Evolutionary conservation across 306 rosid genomes (phyloP).

Genomic region (Prunus mongolica): DNA sequence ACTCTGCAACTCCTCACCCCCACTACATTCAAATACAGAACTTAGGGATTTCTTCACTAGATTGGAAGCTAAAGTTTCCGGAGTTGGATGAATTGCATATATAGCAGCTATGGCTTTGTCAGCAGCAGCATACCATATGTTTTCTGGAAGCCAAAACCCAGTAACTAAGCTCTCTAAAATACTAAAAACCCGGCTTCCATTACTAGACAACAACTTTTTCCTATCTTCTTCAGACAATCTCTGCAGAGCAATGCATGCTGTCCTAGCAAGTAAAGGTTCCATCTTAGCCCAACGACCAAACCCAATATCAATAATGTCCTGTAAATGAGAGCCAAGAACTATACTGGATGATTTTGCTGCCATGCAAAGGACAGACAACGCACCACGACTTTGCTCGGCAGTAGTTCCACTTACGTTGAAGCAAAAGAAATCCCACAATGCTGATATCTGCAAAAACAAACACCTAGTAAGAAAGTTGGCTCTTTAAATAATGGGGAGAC

Average conservation of each 20-base stretch:
- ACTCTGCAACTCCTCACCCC: constrained; percentile 49
- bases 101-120: constrained; percentile 85
- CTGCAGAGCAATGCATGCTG: constrained; percentile 81
- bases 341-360: constrained; percentile 73
- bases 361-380: constrained; percentile 88
- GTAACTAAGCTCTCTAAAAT: constrained; percentile 69
- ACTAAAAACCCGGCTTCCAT: constrained; percentile 59
- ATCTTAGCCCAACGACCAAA: constrained; percentile 97
- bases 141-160: constrained; percentile 76
- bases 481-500: constrained; percentile 1
- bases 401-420: constrained; percentile 87
- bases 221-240: constrained; percentile 82
- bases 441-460: constrained; percentile 56
- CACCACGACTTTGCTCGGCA: constrained; percentile 90
- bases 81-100: constrained; percentile 79
- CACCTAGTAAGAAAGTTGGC: constrained; percentile 16
- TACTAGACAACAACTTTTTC: constrained; percentile 60
- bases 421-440: constrained; percentile 95
- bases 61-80: constrained; percentile 70
- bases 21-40: constrained; percentile 48
- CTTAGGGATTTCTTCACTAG: constrained; percentile 61
- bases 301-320: constrained; percentile 88
- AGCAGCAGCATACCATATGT: constrained; percentile 91
- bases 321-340: constrained; percentile 76
- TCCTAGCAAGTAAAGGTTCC: constrained; percentile 91